A percentile compares a stretch with the other conserved stretches of the same genome.
These are phyloP conservation scores for Populus pruinosa DNA, from an alignment of 345 rosid species.

Conservation along the genomic window DNA sequence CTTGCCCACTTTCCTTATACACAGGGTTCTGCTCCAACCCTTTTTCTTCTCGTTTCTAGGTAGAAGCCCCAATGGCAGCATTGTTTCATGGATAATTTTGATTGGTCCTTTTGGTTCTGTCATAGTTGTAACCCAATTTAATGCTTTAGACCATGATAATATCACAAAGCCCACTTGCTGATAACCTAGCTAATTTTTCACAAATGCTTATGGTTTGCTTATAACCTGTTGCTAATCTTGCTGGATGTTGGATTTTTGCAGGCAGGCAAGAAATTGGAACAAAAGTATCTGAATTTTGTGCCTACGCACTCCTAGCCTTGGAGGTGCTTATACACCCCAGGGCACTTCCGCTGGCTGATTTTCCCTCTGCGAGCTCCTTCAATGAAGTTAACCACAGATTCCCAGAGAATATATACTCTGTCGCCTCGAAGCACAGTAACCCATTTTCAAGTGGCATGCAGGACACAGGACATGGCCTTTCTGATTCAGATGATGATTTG, in stretches of 20 bases:
- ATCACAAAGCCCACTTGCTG: background rate
- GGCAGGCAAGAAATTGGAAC: conserved; percentile 62
- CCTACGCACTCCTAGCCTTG: conserved; percentile 63
- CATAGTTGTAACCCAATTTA: background rate
- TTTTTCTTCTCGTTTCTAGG: too few relatives aligned
- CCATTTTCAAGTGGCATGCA: conserved; percentile 25
- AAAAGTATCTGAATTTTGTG: conserved; percentile 59
- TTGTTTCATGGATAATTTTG: background rate
- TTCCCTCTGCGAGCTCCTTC: conserved; percentile 25
- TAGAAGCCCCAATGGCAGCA: too few relatives aligned
- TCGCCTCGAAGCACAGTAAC: conserved; percentile 24
- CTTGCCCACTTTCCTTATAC: too few relatives aligned
- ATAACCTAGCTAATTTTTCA: background rate
- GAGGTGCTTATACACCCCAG: conserved; percentile 88
- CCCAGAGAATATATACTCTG: conserved; percentile 21
- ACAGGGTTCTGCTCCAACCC: too few relatives aligned
- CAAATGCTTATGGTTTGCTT: background rate
- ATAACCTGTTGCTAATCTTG: background rate
- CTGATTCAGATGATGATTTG: conserved; percentile 42
- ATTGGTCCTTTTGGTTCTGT: background rate
- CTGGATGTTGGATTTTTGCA: conserved; percentile 13
- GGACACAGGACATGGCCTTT: conserved; percentile 15
- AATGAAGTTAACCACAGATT: conserved; percentile 22
- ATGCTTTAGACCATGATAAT: background rate
- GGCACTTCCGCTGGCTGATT: conserved; percentile 52